phyloP scores from a whole-genome alignment of 2,329 filamentous ascomycete genomes.

The Cladorrhinum sp. region DNA sequence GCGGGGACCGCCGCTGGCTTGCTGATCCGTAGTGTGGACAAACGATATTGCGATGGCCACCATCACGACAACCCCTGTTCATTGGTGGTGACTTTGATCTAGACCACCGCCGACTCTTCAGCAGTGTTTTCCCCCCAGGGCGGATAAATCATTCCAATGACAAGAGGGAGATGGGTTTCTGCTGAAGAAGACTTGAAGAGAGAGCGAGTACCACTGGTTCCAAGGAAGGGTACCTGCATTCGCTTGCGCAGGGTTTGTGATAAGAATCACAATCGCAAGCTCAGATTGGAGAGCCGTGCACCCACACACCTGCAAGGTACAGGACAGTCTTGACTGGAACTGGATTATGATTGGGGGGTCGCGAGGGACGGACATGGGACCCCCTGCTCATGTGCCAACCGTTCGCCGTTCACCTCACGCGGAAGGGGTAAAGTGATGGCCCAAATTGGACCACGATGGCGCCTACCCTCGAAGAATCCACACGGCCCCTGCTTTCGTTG shows the following conservation, averaged over 20 bases:
- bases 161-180: not conserved
- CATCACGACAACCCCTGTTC: not conserved
- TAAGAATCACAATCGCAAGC: conserved; percentile 1
- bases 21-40: not conserved
- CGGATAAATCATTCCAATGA: not conserved
- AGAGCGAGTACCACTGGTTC: not conserved
- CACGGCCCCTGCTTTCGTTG: not conserved
- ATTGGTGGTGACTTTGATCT: not conserved
- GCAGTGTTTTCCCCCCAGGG: too few relatives aligned
- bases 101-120: not conserved
- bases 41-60: not conserved
- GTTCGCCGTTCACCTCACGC: not conserved
- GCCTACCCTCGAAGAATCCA: not conserved
- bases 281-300: conserved; percentile 16
- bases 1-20: not conserved
- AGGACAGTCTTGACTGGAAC: conserved; percentile 13
- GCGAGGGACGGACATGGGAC: conserved; percentile 2
- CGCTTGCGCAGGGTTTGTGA: conserved; percentile 1
- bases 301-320: conserved; percentile 18
- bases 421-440: conserved; percentile 2
- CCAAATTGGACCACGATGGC: conserved; percentile 7
- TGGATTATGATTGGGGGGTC: conserved; percentile 11
- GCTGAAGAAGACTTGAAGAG: not conserved
- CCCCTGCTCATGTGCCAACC: conserved; percentile 8
- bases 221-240: conserved; percentile 3